Conservation (phyloP, 1,284 basidiomycete genomes). For the Athelia psychrophila region DNA sequence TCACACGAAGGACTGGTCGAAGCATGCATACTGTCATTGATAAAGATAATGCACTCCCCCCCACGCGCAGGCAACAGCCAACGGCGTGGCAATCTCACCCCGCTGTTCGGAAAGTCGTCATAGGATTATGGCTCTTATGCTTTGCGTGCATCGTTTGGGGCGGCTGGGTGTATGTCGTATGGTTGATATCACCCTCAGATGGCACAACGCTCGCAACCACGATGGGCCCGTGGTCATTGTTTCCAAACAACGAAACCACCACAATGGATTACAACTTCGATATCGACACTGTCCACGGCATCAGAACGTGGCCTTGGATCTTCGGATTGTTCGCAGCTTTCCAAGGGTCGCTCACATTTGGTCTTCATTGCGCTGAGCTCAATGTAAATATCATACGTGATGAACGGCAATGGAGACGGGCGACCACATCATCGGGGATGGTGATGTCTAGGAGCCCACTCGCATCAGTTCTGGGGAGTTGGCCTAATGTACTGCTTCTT, state of each 20-base stretch:
- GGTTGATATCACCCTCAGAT: background rate
- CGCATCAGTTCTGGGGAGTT: constrained; percentile 15
- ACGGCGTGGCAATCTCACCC: constrained; percentile 26
- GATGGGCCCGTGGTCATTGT: background rate
- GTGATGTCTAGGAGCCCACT: constrained; percentile 17
- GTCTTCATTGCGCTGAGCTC: constrained; percentile 26
- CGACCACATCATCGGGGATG: constrained; percentile 12
- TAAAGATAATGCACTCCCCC: background rate
- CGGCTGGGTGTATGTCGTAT: constrained; percentile 8
- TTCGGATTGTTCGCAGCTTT: constrained; percentile 16
- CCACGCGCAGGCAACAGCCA: constrained; percentile 11
- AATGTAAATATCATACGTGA: constrained; percentile 25
- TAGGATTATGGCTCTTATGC: constrained; percentile 19
- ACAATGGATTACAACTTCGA: background rate
- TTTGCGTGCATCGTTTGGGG: constrained; percentile 20
- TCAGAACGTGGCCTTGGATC: background rate
- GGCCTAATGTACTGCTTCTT: background rate
- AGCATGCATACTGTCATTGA: constrained; percentile 21
- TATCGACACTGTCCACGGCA: background rate
- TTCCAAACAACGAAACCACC: background rate
- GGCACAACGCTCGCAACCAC: background rate
- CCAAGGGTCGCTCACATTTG: constrained; percentile 26
- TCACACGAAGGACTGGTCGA: constrained; percentile 10
- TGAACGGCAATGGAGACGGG: constrained; percentile 22
- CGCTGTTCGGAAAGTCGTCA: constrained; percentile 14